phyloP scores from a whole-genome alignment of 1,139 yeast species.

The Insectozyma bohioensis region DNA sequence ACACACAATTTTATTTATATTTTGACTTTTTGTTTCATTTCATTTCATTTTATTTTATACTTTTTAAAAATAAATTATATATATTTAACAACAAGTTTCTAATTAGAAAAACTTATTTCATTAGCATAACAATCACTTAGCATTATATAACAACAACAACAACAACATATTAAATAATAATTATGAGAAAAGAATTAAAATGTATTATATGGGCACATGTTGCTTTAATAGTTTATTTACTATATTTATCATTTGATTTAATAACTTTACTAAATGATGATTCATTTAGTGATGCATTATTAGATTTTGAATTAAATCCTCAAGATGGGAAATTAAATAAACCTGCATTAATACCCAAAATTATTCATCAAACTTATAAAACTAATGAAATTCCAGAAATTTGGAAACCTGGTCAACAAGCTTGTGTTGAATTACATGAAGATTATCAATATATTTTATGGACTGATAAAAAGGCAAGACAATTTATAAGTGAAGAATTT shows the following conservation, averaged over 20 bases:
- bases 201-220: constrained; percentile 60
- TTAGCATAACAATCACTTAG: no score
- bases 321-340: constrained; percentile 36
- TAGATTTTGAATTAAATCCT: constrained; percentile 57
- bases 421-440: constrained; percentile 75
- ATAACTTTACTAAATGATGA: constrained; percentile 76
- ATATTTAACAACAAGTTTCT: no score
- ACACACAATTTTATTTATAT: no score
- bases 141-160: no score
- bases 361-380: constrained; percentile 92
- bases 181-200: constrained; percentile 61
- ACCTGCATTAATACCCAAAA: constrained; percentile 73
- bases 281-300: constrained; percentile 60
- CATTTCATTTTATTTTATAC: no score
- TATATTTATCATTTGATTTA: constrained; percentile 70
- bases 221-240: constrained; percentile 51
- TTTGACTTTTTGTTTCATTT: no score
- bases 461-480: constrained; percentile 85
- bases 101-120: no score
- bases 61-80: no score
- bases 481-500: constrained; percentile 73
- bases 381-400: constrained; percentile 71
- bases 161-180: no score
- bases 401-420: constrained; percentile 78
- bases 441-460: constrained; percentile 85